These are phyloP conservation scores for Termitomyces sp. DNA, from an alignment of 768 basidiomycete species.

Conservation along the genomic window DNA sequence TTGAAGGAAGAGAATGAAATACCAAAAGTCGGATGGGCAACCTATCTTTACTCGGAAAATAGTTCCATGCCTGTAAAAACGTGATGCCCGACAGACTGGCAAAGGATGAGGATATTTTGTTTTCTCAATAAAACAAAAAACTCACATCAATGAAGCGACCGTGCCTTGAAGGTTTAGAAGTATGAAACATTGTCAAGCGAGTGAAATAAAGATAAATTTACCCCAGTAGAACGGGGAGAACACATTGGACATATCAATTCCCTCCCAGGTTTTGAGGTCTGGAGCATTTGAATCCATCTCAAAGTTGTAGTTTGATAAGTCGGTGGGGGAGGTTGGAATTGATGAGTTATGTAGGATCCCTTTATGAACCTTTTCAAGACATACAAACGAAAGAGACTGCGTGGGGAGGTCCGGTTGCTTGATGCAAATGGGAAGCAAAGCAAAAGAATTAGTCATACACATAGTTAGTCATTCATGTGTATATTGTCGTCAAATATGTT, in stretches of 20 bases:
- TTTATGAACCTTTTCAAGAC: no score
- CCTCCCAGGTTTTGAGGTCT: background rate
- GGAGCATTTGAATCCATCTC: background rate
- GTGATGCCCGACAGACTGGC: background rate
- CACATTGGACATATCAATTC: background rate
- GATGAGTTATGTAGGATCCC: no score
- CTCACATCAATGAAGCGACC: background rate
- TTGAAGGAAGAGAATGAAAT: background rate
- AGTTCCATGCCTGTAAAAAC: background rate
- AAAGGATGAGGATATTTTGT: background rate
- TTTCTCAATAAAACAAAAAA: background rate
- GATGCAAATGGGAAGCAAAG: no score
- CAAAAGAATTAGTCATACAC: no score
- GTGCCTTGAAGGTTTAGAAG: background rate
- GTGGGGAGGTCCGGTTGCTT: no score
- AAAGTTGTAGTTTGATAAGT: no score
- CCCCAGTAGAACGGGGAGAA: background rate
- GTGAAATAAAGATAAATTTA: no score
- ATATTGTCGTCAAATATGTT: no score
- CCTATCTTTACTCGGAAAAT: background rate
- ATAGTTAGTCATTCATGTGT: no score
- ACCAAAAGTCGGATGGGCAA: background rate
- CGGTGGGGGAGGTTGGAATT: background rate
- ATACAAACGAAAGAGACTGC: no score
- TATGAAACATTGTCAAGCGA: no score